Percentiles rank a stretch among this genome's conserved stretches.
These are phyloP conservation scores for Toxicodendron radicans DNA, from an alignment of 345 rosid species.

Conservation along the genomic window DNA sequence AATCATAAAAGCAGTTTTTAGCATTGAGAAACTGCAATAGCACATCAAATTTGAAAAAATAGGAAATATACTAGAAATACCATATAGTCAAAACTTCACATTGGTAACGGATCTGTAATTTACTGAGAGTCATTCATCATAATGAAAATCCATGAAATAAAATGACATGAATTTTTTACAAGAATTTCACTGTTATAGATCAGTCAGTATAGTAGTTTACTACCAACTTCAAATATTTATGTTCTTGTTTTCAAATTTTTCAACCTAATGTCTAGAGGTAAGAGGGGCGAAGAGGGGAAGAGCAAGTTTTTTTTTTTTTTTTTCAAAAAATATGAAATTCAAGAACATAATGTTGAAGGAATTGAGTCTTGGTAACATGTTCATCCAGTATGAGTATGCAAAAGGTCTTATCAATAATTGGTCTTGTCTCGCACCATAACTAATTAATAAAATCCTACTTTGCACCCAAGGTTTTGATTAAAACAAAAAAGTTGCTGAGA, in stretches of 20 bases:
- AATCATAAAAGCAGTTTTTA: conserved; percentile 1
- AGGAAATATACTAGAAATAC: not conserved
- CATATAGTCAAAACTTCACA: not conserved
- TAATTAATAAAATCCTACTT: no score
- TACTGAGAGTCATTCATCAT: no score
- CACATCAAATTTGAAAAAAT: not conserved
- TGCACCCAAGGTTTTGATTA: no score
- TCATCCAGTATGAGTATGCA: not conserved
- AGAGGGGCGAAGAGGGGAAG: not conserved
- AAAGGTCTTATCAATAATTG: not conserved
- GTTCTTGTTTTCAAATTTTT: no score
- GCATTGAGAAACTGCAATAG: not conserved
- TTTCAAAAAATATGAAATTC: not conserved
- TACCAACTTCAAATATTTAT: not conserved
- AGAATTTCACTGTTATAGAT: not conserved
- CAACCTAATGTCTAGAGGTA: not conserved
- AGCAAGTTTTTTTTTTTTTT: no score
- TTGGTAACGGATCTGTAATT: not conserved
- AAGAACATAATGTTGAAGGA: not conserved
- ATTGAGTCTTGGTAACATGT: not conserved
- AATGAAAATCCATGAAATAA: not conserved
- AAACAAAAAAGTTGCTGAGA: no score
- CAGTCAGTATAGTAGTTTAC: not conserved
- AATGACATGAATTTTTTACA: not conserved
- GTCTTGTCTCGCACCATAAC: not conserved